A percentile compares a stretch with the other conserved stretches of the same genome.
Evolutionary conservation across 139 green algal genomes (phyloP).

Genomic region (Chlorella sp.): DNA sequence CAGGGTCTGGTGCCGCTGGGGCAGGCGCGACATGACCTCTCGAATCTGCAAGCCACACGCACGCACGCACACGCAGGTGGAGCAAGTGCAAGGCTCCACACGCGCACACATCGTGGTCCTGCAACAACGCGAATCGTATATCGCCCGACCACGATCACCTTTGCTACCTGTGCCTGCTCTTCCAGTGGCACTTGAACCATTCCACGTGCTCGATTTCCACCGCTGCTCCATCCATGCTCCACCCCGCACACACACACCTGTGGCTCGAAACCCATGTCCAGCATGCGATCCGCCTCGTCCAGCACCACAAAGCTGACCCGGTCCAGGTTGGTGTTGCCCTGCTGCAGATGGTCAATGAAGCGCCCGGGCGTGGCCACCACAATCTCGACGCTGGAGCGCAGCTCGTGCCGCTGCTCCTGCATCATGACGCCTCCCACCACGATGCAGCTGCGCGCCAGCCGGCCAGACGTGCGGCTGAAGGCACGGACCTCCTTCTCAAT

Average conservation of each 20-base stretch:
- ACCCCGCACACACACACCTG: slow-evolving; percentile 63
- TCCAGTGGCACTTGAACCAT: too few species aligned
- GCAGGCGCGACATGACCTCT: slow-evolving; percentile 35
- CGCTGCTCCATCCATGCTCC: too few species aligned
- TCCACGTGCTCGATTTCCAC: too few species aligned
- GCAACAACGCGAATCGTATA: too few species aligned
- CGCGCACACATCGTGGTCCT: too few species aligned
- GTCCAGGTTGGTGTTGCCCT: slow-evolving; percentile 62
- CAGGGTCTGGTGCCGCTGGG: slow-evolving; percentile 70
- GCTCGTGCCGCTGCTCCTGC: slow-evolving; percentile 73
- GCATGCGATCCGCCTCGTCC: slow-evolving; percentile 93
- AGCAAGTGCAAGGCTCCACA: too few species aligned
- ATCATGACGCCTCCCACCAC: slow-evolving; percentile 58
- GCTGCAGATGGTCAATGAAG: slow-evolving; percentile 85
- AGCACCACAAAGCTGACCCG: slow-evolving; percentile 82
- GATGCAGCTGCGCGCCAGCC: slow-evolving; percentile 47
- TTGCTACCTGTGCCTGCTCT: too few species aligned
- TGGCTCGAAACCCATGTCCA: slow-evolving; percentile 95
- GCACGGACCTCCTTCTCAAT: slow-evolving; percentile 18
- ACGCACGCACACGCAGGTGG: too few species aligned
- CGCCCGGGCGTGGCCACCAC: slow-evolving; percentile 81
- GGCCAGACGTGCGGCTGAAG: slow-evolving; percentile 59
- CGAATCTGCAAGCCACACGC: slow-evolving; percentile 27
- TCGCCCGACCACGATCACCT: too few species aligned
- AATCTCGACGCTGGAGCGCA: slow-evolving; percentile 72